Conservation (phyloP, 306 rosid genomes). For the Ammopiptanthus mongolicus region DNA sequence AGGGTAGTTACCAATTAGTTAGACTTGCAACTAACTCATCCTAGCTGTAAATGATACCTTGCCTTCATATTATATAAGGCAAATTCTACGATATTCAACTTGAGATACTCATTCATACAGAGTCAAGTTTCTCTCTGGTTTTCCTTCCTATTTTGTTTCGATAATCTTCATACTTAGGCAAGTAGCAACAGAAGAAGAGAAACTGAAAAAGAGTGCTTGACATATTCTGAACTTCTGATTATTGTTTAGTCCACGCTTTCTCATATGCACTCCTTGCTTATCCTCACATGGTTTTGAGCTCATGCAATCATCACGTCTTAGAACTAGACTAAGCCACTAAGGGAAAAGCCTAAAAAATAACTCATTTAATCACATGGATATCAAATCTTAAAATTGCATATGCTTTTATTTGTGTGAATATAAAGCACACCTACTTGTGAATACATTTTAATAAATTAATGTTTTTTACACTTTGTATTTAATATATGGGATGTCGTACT, state of each 20-base stretch:
- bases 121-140: too few relatives aligned
- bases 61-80: too few relatives aligned
- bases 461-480: too few relatives aligned
- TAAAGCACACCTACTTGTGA: background rate
- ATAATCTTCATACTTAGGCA: too few relatives aligned
- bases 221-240: background rate
- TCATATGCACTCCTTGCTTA: background rate
- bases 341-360: conserved; percentile 16
- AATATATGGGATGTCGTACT: too few relatives aligned
- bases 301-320: conserved; percentile 40
- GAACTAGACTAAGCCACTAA: background rate
- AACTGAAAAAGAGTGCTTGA: background rate
- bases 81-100: too few relatives aligned
- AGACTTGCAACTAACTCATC: too few relatives aligned
- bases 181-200: background rate
- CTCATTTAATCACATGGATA: conserved; percentile 33
- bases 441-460: background rate
- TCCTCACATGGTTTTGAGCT: conserved; percentile 45
- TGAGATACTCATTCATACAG: too few relatives aligned
- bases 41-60: too few relatives aligned
- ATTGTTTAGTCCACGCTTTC: background rate
- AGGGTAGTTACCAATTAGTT: too few relatives aligned
- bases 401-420: background rate
- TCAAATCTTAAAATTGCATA: conserved; percentile 18
- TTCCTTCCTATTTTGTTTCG: too few relatives aligned